Conservation (phyloP, 2,329 filamentous ascomycete genomes). For the Clarireedia paspali region DNA sequence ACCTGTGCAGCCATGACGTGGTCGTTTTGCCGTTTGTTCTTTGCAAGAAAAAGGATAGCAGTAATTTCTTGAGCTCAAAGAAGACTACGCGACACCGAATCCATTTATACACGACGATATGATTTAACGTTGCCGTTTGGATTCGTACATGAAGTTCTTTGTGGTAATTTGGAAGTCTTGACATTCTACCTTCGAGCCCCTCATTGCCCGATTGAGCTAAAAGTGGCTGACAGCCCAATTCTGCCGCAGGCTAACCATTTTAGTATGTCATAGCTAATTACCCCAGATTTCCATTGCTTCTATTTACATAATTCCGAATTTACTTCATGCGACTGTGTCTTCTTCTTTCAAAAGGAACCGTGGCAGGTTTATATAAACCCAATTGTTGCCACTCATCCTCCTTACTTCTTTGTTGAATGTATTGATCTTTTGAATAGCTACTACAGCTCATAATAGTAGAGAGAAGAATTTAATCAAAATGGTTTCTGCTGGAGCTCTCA, state of each 20-base stretch:
- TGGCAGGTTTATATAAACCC: neutral
- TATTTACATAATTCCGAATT: neutral
- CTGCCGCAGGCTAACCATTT: neutral
- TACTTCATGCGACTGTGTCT: conserved; percentile 10
- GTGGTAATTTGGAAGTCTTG: too few species aligned
- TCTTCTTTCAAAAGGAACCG: neutral
- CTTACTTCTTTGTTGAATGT: neutral
- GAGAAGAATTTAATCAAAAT: conserved; percentile 31
- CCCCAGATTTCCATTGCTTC: conserved; percentile 6
- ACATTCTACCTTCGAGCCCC: neutral
- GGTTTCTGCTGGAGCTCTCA: conserved; percentile 45
- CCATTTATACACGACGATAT: too few species aligned
- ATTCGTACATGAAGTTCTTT: too few species aligned
- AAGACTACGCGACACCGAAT: too few species aligned
- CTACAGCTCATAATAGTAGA: conserved; percentile 21
- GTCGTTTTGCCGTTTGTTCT: too few species aligned
- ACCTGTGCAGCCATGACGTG: conserved; percentile 60
- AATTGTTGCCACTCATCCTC: neutral
- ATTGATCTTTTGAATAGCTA: conserved; percentile 10
- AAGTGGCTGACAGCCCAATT: neutral
- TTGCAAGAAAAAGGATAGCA: neutral
- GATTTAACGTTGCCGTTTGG: too few species aligned
- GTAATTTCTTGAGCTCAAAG: neutral
- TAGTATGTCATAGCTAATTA: neutral
- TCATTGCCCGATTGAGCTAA: neutral